Evolutionary conservation across 2,329 filamentous ascomycete genomes (phyloP).

Genomic region (Plectosphaerella sp.): DNA sequence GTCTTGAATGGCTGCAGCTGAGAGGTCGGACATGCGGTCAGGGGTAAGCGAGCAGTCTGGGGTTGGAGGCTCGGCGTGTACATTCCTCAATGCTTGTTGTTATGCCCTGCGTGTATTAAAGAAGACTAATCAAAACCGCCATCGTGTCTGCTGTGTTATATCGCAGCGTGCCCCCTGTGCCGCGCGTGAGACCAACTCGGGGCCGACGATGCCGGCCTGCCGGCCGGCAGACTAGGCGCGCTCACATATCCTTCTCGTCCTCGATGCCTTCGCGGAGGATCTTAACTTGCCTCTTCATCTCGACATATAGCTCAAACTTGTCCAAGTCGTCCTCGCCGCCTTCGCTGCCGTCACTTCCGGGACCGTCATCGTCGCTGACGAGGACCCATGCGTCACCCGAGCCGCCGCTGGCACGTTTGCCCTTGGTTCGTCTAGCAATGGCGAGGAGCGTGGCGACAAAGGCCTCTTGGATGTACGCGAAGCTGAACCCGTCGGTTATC

Average conservation of each 20-base stretch:
- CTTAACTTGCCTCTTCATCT: constrained; percentile 60
- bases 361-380: constrained; percentile 16
- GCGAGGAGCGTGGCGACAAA: constrained; percentile 60
- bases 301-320: constrained; percentile 51
- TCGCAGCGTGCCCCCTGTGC: too few species aligned
- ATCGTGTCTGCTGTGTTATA: too few species aligned
- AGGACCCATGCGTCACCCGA: constrained; percentile 31
- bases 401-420: constrained; percentile 7
- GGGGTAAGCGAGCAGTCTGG: too few species aligned
- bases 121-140: too few species aligned
- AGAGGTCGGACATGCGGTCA: too few species aligned
- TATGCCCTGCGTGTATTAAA: too few species aligned
- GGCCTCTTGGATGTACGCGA: constrained; percentile 66
- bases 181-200: too few species aligned
- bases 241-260: constrained; percentile 14
- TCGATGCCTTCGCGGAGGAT: constrained; percentile 57
- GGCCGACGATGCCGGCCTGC: too few species aligned
- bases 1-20: too few species aligned
- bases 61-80: too few species aligned
- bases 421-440: constrained; percentile 38
- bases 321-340: constrained; percentile 38
- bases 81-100: too few species aligned
- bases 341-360: background rate
- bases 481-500: constrained; percentile 62
- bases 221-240: background rate